Evolutionary conservation across 2,329 filamentous ascomycete genomes (phyloP), one percentile per base, ranked within the genome.

Genomic region (Xylariaceae sp.): DNA sequence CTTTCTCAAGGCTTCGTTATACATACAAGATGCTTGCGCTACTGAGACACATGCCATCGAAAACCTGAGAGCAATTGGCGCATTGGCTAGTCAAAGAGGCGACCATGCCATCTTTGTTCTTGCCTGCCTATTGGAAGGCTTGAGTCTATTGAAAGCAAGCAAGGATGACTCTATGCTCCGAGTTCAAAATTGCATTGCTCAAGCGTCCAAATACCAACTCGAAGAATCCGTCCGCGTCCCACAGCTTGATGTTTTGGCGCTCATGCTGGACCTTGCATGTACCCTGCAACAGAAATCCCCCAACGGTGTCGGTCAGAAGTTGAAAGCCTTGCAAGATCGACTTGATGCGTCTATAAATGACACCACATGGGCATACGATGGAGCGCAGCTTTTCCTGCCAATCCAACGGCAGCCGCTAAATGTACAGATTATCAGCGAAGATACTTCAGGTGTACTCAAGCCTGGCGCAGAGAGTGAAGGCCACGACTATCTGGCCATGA

Each of bases 181-280:
- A 44, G 80, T 87, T 24, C 84, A 89, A 53, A 73, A 76, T 34
- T 86, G 85, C 39, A 76, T 91, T 49, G 86, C 87, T n/a, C 76
- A 83, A 38, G 85, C 82, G 4, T 73, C 83, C 44, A 87, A 83
- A 51, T 76, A 83, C 40, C 87, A 91, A 56, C 68, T 86, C 9
- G 78, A 86, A 30, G 71, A 76, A 1, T 71, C 75, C n/a, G 71
- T 78, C 40, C 71, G 74, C 33, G 74, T 88, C 30, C 77, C 81
- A 4, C 85, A 87, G 52, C 72, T 89, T 13, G 75, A 81, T 41
- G 71, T 82, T 2, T 61, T 90, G 37, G 72, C 82, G 11, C 72
- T 86, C 39, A 72, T 85, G 34, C 68, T 89, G 15, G 85, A 90
- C 56, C 71, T 90, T 17, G 76, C 79, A 2, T 87, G 84, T 54